A percentile compares a stretch with the other conserved stretches of the same genome.
phyloP scores from a whole-genome alignment of 176 grass and related monocot genomes.

The Avena atlantica region DNA sequence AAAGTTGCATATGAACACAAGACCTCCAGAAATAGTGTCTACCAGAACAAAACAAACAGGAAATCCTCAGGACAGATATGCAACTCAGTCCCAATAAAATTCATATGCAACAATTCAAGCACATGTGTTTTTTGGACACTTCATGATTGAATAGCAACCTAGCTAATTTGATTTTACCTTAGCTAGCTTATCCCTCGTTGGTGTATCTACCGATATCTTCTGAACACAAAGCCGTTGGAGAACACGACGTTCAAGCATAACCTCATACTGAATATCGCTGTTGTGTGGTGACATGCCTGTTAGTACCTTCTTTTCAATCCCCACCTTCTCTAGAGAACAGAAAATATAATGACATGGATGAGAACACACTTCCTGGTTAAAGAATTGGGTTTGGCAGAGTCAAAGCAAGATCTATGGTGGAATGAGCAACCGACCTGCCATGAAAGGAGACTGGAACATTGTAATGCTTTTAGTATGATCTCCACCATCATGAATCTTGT shows the following conservation, averaged over 20 bases:
- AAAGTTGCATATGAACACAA: conserved; percentile 6
- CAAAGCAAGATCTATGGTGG: not conserved
- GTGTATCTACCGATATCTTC: conserved; percentile 53
- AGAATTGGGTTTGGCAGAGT: not conserved
- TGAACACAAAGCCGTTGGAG: conserved; percentile 55
- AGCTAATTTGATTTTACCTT: conserved; percentile 39
- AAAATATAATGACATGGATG: conserved; percentile 32
- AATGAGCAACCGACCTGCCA: conserved; percentile 51
- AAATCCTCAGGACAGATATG: not conserved
- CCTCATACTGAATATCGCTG: conserved; percentile 54
- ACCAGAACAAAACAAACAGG: not conserved
- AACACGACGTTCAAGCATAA: conserved; percentile 59
- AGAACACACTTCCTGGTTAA: not conserved
- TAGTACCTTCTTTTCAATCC: conserved; percentile 53
- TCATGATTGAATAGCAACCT: not conserved
- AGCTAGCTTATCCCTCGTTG: conserved; percentile 42
- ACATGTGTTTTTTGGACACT: not conserved
- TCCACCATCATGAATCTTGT: conserved; percentile 34
- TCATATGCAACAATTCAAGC: not conserved
- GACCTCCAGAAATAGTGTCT: not conserved
- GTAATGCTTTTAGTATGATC: conserved; percentile 38
- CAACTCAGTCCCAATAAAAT: conserved; percentile 5
- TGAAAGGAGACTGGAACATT: conserved; percentile 44
- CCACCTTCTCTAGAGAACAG: conserved; percentile 49
- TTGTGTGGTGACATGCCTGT: conserved; percentile 45